Percentiles rank a stretch among this genome's conserved stretches.
phyloP scores from a whole-genome alignment of 768 basidiomycete genomes.

The Suillus brevipes region DNA sequence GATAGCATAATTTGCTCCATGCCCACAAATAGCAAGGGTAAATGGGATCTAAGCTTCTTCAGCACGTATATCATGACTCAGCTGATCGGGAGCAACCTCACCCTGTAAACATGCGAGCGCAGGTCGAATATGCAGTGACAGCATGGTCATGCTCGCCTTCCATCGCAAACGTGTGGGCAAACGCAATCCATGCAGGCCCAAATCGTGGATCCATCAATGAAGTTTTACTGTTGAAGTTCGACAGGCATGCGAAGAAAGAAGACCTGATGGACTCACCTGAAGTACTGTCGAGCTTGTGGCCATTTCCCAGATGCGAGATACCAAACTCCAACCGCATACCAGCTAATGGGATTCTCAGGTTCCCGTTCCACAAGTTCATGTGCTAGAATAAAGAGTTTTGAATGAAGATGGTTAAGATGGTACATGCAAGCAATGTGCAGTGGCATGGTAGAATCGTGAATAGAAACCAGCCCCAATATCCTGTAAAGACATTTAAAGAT shows the following conservation, averaged over 20 bases:
- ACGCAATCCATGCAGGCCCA: constrained; percentile 96
- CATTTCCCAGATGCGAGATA: constrained; percentile 87
- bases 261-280: constrained; percentile 62
- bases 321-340: constrained; percentile 99
- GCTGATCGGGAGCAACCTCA: constrained; percentile 36
- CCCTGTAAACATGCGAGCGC: constrained; percentile 94
- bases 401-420: constrained; percentile 88
- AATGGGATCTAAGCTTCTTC: constrained; percentile 76
- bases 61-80: constrained; percentile 1
- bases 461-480: constrained; percentile 80
- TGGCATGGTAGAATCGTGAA: constrained; percentile 88
- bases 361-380: constrained; percentile 95
- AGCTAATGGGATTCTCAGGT: constrained; percentile 89
- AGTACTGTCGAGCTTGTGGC: constrained; percentile 90
- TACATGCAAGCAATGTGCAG: constrained; percentile 98
- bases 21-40: constrained; percentile 93
- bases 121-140: constrained; percentile 97
- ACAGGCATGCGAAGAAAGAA: constrained; percentile 2
- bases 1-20: constrained; percentile 97
- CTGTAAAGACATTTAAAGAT: constrained; percentile 39
- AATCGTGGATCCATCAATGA: constrained; percentile 96
- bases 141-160: constrained; percentile 99
- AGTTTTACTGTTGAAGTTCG: constrained; percentile 68
- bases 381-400: constrained; percentile 92
- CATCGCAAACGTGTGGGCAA: constrained; percentile 94